Conservation (phyloP, 495 filamentous ascomycete species). For the Cladorrhinum samala region DNA sequence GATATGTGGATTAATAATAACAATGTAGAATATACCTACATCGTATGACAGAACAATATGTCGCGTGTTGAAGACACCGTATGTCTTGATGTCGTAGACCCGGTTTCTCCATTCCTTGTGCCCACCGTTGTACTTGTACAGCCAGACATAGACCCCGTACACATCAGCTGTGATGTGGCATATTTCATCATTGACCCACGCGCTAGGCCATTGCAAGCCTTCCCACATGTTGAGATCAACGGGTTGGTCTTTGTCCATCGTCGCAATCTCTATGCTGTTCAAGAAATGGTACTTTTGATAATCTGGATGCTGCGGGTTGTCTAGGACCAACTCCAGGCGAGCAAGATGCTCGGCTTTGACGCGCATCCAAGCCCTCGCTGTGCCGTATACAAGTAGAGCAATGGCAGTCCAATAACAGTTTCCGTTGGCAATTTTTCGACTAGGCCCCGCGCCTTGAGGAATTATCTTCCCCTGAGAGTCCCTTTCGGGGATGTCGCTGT, state of each 20-base stretch:
- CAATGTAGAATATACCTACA: constrained; percentile 1
- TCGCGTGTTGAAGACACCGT: constrained; percentile 22
- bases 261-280: neutral
- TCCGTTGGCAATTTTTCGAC: constrained; percentile 3
- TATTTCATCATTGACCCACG: constrained; percentile 19
- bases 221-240: too few relatives aligned
- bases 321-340: constrained; percentile 13
- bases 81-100: constrained; percentile 19
- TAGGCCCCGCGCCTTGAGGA: too few relatives aligned
- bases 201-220: constrained; percentile 16
- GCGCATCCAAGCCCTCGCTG: constrained; percentile 14
- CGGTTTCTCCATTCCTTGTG: neutral
- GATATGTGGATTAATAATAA: neutral
- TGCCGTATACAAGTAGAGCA: constrained; percentile 19
- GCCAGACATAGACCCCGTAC: constrained; percentile 17
- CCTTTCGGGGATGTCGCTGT: neutral
- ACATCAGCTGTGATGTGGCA: constrained; percentile 23
- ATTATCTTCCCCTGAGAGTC: constrained; percentile 5
- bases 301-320: constrained; percentile 16
- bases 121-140: constrained; percentile 18
- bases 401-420: constrained; percentile 19
- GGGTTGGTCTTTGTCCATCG: too few relatives aligned
- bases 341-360: constrained; percentile 27
- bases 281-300: neutral
- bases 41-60: constrained; percentile 23